Evolutionary conservation across 352 stramenopile genomes (phyloP), one percentile per base, ranked within the genome.

Genomic region (Peronospora belbahrii): DNA sequence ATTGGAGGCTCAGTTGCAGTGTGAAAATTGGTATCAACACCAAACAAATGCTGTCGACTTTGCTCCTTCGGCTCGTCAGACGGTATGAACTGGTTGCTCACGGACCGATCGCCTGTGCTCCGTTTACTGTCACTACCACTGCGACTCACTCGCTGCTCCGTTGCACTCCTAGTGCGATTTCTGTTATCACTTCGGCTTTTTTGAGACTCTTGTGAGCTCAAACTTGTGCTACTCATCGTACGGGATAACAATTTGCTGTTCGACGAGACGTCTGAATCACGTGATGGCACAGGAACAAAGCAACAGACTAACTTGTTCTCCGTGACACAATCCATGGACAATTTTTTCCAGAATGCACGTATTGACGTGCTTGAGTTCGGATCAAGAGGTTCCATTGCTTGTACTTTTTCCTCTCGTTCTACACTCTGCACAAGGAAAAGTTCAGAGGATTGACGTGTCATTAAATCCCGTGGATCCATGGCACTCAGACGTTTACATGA

Each of bases 281-380:
- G 34, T 14, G 31, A 37, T 9, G 22, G 18, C 4, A 19, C 19
- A 8, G 38, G 42, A 6, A 62, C 43, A 35, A 87, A 89, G n/a
- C 58, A 43, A 48, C 74, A 89, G 24, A 71, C 70, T 42, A 89
- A 54, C 37, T 82, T 87, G 48, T 70, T 81, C 49, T 80, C 77
- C 2, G 59, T 72, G 8, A 85, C 56, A 20, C 67, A 42, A 23
- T 88, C 70, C 7, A 48, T 66, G 1, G 71, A 52, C 14, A 88
- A 57, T 3, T 70, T 67, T 41, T 72, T 67, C 79, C 79, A 90
- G 39, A 85, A 84, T 6, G 48, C 43, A 20, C 59, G 56, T 18
- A 80, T 42, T 38, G 24, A 68, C 13, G 58, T 63, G 43, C 28
- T 73, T 27, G 52, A 70, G 13, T 47, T 42, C 2, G 53, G 31